A percentile compares a stretch with the other conserved stretches of the same genome.
Evolutionary conservation across 1,139 yeast genomes (phyloP).

Genomic region (Diutina siamensis): DNA sequence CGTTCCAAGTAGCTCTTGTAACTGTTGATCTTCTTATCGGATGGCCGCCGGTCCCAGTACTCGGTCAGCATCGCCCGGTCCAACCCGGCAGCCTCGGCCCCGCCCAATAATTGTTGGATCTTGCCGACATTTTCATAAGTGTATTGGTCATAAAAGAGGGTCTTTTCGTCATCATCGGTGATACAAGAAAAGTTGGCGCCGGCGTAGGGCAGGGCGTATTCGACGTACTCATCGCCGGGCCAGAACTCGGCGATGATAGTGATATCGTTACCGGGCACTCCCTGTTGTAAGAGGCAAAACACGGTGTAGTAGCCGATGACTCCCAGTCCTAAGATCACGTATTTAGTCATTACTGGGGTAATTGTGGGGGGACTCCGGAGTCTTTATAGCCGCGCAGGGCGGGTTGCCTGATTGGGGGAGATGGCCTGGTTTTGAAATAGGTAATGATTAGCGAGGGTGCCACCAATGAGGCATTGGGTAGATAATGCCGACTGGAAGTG

Average conservation of each 20-base stretch:
- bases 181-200: conserved; percentile 67
- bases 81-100: conserved; percentile 37
- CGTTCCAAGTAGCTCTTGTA: conserved; percentile 35
- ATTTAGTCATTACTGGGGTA: conserved; percentile 14
- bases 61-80: conserved; percentile 43
- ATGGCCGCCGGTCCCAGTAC: conserved; percentile 39
- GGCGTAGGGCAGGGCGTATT: conserved; percentile 72
- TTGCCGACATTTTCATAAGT: conserved; percentile 39
- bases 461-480: background rate
- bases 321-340: conserved; percentile 40
- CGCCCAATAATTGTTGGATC: conserved; percentile 40
- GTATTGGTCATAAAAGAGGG: conserved; percentile 40
- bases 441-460: background rate
- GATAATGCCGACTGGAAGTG: no score
- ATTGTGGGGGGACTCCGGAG: background rate
- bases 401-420: background rate
- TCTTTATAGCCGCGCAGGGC: background rate
- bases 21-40: conserved; percentile 30
- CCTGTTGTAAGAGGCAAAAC: conserved; percentile 37
- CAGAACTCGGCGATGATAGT: conserved; percentile 49
- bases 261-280: conserved; percentile 34
- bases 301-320: conserved; percentile 61
- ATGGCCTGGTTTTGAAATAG: no score
- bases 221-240: conserved; percentile 64
- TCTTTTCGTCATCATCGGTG: conserved; percentile 42